These are phyloP conservation scores for Globomyces pollinis-pini DNA, from an alignment of 192 early-diverging fungal genomes.

Conservation along the genomic window DNA sequence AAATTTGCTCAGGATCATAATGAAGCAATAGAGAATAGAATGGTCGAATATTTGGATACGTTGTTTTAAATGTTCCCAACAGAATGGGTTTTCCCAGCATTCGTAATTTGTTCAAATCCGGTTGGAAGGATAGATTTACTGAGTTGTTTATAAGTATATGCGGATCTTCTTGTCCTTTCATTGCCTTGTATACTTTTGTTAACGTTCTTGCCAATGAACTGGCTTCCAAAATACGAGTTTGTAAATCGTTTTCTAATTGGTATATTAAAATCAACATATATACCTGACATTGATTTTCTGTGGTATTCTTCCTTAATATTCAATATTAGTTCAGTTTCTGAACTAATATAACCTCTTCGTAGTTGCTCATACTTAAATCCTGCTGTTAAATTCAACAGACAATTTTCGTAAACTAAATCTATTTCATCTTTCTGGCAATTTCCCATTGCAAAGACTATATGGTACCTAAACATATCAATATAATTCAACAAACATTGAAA, in stretches of 20 bases:
- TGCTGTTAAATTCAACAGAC: slow-evolving; percentile 59
- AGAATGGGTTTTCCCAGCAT: not conserved
- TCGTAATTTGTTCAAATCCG: slow-evolving; percentile 8
- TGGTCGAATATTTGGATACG: slow-evolving; percentile 57
- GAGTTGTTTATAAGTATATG: slow-evolving; percentile 72
- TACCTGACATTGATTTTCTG: slow-evolving; percentile 8
- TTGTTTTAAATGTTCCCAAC: no score
- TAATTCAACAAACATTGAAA: slow-evolving; percentile 7
- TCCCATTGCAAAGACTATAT: not conserved
- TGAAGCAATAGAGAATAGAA: slow-evolving; percentile 80
- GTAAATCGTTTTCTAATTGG: slow-evolving; percentile 39
- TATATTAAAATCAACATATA: slow-evolving; percentile 8
- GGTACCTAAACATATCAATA: not conserved
- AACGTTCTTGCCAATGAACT: slow-evolving; percentile 60
- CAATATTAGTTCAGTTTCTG: slow-evolving; percentile 68
- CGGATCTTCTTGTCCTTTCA: slow-evolving; percentile 37
- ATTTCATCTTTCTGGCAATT: slow-evolving; percentile 46
- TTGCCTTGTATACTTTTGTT: slow-evolving; percentile 47
- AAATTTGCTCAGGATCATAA: slow-evolving; percentile 72
- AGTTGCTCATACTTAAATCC: slow-evolving; percentile 73
- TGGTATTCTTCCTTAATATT: slow-evolving; percentile 53
- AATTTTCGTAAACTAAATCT: slow-evolving; percentile 61
- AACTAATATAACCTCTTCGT: slow-evolving; percentile 62
- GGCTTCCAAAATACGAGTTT: slow-evolving; percentile 39
- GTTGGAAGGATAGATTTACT: slow-evolving; percentile 65